phyloP scores from a whole-genome alignment of 1,284 basidiomycete genomes.

The Lentinus polychrous region DNA sequence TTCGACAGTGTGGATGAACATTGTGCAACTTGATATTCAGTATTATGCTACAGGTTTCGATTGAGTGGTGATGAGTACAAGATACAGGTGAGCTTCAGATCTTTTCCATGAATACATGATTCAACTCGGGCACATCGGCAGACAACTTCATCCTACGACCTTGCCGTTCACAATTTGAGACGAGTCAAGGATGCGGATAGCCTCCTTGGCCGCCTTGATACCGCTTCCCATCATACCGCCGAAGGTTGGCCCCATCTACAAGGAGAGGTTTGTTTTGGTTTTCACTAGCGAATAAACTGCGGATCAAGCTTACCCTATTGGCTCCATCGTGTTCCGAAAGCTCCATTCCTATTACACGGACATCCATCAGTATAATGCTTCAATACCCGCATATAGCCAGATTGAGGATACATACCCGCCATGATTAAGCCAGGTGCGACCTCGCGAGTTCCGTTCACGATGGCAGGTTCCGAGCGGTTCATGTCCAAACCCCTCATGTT shows the following conservation, averaged over 20 bases:
- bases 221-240: conserved; percentile 80
- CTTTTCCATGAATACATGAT: not conserved
- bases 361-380: not conserved
- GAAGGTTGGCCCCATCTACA: conserved; percentile 62
- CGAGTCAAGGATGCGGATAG: conserved; percentile 55
- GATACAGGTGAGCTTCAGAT: not conserved
- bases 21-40: too few relatives aligned
- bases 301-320: conserved; percentile 45
- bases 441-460: conserved; percentile 75
- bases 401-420: conserved; percentile 41
- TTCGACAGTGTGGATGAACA: too few relatives aligned
- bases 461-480: conserved; percentile 72
- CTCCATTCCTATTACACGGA: conserved; percentile 60
- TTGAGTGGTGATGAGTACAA: not conserved
- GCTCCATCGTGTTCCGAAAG: conserved; percentile 79
- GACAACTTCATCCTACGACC: conserved; percentile 47
- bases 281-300: not conserved
- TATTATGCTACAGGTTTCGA: too few relatives aligned
- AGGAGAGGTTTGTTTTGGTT: not conserved
- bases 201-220: conserved; percentile 72
- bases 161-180: conserved; percentile 61
- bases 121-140: too few relatives aligned
- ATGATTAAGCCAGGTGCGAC: conserved; percentile 75
- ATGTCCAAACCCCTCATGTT: conserved; percentile 80
- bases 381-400: not conserved